Base-by-base conservation (phyloP, 2,329 filamentous ascomycete species). In the Xenosphaeropsis pyriputrescens region DNA sequence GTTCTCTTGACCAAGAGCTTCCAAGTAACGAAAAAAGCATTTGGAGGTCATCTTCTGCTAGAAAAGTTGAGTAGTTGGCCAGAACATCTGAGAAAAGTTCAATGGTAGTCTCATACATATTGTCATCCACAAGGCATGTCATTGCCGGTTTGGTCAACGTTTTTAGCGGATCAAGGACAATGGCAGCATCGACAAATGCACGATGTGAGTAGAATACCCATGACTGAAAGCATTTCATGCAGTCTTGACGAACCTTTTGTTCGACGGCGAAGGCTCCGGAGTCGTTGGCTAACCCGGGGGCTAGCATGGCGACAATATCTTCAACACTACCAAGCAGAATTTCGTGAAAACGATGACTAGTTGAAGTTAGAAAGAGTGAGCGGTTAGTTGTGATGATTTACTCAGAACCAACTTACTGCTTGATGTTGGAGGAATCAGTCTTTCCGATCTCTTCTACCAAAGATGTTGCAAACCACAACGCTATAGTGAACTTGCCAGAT, bases 131-230 rank as follows among this genome's bases (percentile, higher is more conserved):
- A 7, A 89, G 60, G 34, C 74, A 77, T 18, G 67, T 58, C 17
- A 85, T 68, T 16, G 75, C 68, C 4, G 69, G 64, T 19, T 68
- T 64, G 2, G 79, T 66, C 4, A 85, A 59, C 2, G 67, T 63
- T 22, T 70, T 71, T 12, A 88, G 63, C 14, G 72, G 64, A 14
- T 67, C 60, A 2, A 80, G 60, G 22, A 80, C 63, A 13, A 70
- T 63, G 13, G 67, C 67, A 26, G 70, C 68, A 34, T 69, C 66
- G 3, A 69, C 61, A 36, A 75, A 74, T 18, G 71, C 65, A 26
- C 72, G 69, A 48, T 85, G 79, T 5, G 75, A 77, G 50, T 85
- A 86, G 47, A 74, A 67, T 22, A 85, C 68, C 81, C 82, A 89
- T 4, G 78, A 70, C 77, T 82, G 74, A 37, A 77, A 64, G 48